Conservation (phyloP, 768 basidiomycete genomes). For the Phylloporus sp. region DNA sequence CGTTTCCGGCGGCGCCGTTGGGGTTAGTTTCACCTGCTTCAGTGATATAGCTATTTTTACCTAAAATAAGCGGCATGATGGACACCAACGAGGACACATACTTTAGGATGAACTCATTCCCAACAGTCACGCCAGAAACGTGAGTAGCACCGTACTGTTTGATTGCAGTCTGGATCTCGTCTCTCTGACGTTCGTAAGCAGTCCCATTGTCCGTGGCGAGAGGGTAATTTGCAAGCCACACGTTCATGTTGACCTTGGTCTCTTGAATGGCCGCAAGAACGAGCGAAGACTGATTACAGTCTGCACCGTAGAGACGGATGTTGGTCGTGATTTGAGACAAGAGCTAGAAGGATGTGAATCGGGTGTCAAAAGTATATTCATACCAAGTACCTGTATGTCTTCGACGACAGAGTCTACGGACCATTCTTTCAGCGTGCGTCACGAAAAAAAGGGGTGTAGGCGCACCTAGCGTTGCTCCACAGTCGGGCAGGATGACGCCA, state of each 20-base stretch:
- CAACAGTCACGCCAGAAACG: constrained; percentile 80
- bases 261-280: constrained; percentile 86
- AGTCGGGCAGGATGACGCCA: constrained; percentile 65
- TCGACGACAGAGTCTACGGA: constrained; percentile 49
- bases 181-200: constrained; percentile 71
- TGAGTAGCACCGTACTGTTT: constrained; percentile 71
- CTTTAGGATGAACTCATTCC: constrained; percentile 89
- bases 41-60: constrained; percentile 51
- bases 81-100: constrained; percentile 26
- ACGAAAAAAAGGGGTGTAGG: background rate
- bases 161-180: constrained; percentile 60
- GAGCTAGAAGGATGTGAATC: constrained; percentile 40
- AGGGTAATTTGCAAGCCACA: constrained; percentile 72
- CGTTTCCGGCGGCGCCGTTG: constrained; percentile 54
- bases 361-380: background rate
- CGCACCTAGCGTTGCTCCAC: constrained; percentile 48
- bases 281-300: constrained; percentile 77
- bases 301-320: constrained; percentile 80
- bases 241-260: constrained; percentile 82
- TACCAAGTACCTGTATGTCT: constrained; percentile 58
- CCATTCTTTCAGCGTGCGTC: background rate
- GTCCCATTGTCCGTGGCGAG: constrained; percentile 55
- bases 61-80: constrained; percentile 1
- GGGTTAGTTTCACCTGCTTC: constrained; percentile 46
- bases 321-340: constrained; percentile 82